phyloP scores from a whole-genome alignment of 192 early-diverging fungal species.

The Chytriomyces sp. region DNA sequence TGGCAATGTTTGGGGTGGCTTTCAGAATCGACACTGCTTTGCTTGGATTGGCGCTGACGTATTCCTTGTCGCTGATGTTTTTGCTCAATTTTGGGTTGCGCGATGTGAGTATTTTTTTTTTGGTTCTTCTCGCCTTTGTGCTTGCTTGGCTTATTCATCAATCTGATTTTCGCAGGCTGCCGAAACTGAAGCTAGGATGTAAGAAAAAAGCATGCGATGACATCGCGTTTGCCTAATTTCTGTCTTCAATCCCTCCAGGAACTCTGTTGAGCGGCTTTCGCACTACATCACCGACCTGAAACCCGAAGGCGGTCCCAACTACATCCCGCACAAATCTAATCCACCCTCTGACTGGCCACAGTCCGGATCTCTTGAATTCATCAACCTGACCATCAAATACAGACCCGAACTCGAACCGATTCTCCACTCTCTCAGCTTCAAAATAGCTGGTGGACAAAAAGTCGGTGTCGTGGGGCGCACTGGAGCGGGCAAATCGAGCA shows the following conservation, averaged over 20 bases:
- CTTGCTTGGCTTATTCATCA: neutral
- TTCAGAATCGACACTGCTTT: neutral
- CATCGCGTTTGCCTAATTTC: too few relatives aligned
- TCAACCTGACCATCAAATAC: slow-evolving; percentile 63
- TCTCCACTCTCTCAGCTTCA: slow-evolving; percentile 72
- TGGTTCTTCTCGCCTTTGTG: neutral
- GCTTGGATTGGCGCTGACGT: slow-evolving; percentile 2
- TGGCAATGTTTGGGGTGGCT: slow-evolving; percentile 6
- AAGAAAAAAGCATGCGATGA: too few relatives aligned
- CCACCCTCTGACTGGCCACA: slow-evolving; percentile 25
- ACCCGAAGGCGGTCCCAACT: neutral
- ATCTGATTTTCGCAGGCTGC: too few relatives aligned
- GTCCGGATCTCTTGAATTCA: slow-evolving; percentile 60
- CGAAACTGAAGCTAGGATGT: too few relatives aligned
- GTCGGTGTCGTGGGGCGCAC: slow-evolving; percentile 85
- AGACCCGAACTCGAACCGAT: slow-evolving; percentile 59
- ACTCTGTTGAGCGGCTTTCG: neutral
- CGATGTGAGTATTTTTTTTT: neutral
- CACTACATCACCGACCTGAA: neutral
- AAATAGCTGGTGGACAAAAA: slow-evolving; percentile 71
- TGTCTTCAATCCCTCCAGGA: neutral
- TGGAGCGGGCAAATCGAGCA: slow-evolving; percentile 74
- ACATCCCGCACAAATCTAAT: neutral
- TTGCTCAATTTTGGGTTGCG: slow-evolving; percentile 1
- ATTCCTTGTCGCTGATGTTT: neutral